Evolutionary conservation across 1,284 basidiomycete species (phyloP).

Genomic region (Sanguinoderma infundibulare): DNA sequence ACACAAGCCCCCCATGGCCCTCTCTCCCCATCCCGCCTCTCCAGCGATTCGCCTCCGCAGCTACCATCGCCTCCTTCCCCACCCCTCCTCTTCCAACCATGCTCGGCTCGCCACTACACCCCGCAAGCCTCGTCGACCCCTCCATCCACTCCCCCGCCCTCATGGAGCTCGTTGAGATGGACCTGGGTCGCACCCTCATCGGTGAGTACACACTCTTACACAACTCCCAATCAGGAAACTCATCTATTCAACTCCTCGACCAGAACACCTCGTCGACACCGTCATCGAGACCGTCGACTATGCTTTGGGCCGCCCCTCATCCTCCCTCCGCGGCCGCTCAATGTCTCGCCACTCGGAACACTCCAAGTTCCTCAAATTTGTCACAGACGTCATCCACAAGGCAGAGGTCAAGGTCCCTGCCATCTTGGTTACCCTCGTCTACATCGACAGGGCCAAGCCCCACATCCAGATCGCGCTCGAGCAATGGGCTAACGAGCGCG

Average conservation of each 20-base stretch:
- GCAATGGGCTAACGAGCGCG: constrained; percentile 79
- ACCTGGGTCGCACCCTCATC: constrained; percentile 59
- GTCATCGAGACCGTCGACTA: constrained; percentile 74
- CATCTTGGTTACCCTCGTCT: constrained; percentile 67
- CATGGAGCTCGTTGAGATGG: constrained; percentile 64
- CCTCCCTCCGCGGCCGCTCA: constrained; percentile 53
- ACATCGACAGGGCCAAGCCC: constrained; percentile 72
- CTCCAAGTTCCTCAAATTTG: constrained; percentile 62
- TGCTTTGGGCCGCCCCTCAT: constrained; percentile 65
- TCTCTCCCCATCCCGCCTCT: constrained; percentile 18
- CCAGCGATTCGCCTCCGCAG: constrained; percentile 10
- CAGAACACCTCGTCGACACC: constrained; percentile 70
- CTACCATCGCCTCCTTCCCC: constrained; percentile 7
- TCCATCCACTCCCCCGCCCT: constrained; percentile 63
- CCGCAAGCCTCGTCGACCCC: constrained; percentile 65
- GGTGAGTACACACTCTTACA: constrained; percentile 46
- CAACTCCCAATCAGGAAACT: constrained; percentile 9
- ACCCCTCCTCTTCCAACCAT: constrained; percentile 11
- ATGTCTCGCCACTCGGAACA: constrained; percentile 53
- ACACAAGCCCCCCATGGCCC: constrained; percentile 12
- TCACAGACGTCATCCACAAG: constrained; percentile 63
- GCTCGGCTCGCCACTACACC: constrained; percentile 48
- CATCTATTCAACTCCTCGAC: constrained; percentile 10
- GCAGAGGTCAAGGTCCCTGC: constrained; percentile 71
- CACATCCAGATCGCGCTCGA: constrained; percentile 77